Evolutionary conservation across 805 yeast genomes (phyloP), one percentile per base, ranked within the genome.

Genomic region (Dipodascopsis uninucleata): DNA sequence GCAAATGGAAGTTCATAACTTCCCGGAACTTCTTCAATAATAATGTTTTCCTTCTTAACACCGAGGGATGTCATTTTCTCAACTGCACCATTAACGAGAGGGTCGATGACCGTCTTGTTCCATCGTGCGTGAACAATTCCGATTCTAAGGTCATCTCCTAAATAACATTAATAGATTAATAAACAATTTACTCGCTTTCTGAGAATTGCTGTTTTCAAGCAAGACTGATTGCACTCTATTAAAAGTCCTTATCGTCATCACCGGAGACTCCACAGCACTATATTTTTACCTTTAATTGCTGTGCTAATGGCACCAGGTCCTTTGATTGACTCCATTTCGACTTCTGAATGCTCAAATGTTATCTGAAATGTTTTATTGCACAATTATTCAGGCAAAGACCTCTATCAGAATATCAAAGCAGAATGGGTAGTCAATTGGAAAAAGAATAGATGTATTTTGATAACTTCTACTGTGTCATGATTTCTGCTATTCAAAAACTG

Each of bases 111-210:
- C 37, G 71, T 68, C 31, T 70, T 65, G 67, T 93, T 93, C 98
- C 98, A 93, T 66, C 98, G 84, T 12, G 98, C 97, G 65, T 89
- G 96, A 45, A 93, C 76, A 61, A 93, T 87, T 28, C 90, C 96
- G 42, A 93, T 72, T 57, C 82, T 76, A 53, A 89, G 70, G 2
- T 69, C 53, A 31, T 31, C 32, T 34, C 58, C 57, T 53, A 25
- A 23, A n/a, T 36, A 21, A 14, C 61, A 31, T 5, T 18, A 8
- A n/a, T 31, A 9, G 12, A 12, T 26, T n/a, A n/a, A n/a, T n/a
- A n/a, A 33, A 6, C 8, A 35, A n/a, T 35, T 5, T 17, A 14
- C 23, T 16, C 6, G 8, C 14, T 5, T 10, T 8, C 31, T 7
- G 5, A 20, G 39, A 18, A 18, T 36, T 10, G 36, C n/a, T 10